These are phyloP conservation scores for Arachis monticola DNA, from an alignment of 331 rosid species.

Conservation along the genomic window DNA sequence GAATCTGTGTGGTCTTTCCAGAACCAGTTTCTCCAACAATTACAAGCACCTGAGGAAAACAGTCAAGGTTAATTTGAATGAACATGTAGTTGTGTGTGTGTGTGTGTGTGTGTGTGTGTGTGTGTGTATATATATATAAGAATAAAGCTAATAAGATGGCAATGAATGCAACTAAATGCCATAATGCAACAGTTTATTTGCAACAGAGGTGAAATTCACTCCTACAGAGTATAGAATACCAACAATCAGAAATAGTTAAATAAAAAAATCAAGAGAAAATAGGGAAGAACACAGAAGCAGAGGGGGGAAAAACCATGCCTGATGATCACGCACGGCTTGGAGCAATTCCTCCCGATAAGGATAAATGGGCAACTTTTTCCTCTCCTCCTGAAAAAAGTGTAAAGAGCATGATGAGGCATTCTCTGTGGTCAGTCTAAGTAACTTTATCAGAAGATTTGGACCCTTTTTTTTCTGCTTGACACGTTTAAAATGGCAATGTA, in stretches of 20 bases:
- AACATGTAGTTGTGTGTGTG: neutral
- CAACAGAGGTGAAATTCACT: conserved; percentile 30
- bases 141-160: conserved; percentile 15
- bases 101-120: no score
- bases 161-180: conserved; percentile 5
- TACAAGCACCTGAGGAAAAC: conserved; percentile 73
- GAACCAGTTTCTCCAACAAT: conserved; percentile 99
- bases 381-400: conserved; percentile 63
- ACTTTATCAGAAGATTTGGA: conserved; percentile 3
- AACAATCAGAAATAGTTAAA: conserved; percentile 14
- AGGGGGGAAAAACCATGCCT: conserved; percentile 52
- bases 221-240: neutral
- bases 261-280: conserved; percentile 6
- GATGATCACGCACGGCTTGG: conserved; percentile 77
- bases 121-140: neutral
- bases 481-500: conserved; percentile 13
- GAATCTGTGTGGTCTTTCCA: conserved; percentile 96
- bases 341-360: conserved; percentile 79
- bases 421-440: conserved; percentile 13
- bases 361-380: conserved; percentile 80
- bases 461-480: neutral
- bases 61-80: conserved; percentile 31
- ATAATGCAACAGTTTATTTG: conserved; percentile 7
- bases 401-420: conserved; percentile 32
- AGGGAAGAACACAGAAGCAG: conserved; percentile 6